phyloP scores from a whole-genome alignment of 2,329 filamentous ascomycete species.

The Calonectria montana region DNA sequence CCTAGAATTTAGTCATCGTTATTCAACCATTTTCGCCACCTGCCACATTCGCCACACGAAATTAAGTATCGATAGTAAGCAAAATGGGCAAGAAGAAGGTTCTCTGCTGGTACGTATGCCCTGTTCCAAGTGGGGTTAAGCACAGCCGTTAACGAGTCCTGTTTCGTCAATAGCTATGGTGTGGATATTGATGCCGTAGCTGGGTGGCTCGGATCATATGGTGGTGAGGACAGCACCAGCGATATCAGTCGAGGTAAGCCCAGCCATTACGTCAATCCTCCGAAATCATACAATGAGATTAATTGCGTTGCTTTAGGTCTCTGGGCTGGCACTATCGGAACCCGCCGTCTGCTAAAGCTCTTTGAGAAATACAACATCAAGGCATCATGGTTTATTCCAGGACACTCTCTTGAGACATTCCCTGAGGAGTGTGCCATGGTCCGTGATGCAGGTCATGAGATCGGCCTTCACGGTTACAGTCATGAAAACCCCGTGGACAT shows the following conservation, averaged over 20 bases:
- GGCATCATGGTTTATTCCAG: constrained; percentile 65
- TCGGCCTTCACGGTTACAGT: constrained; percentile 76
- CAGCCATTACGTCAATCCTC: constrained; percentile 35
- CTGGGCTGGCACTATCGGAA: constrained; percentile 74
- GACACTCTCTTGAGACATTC: constrained; percentile 62
- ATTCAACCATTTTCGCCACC: background rate
- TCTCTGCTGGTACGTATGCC: constrained; percentile 38
- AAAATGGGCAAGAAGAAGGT: constrained; percentile 52
- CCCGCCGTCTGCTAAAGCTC: constrained; percentile 74
- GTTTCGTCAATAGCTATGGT: constrained; percentile 62
- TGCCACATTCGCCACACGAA: background rate
- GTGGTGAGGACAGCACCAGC: constrained; percentile 78
- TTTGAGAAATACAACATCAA: constrained; percentile 80
- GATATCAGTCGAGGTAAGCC: constrained; percentile 75
- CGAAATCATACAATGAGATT: background rate
- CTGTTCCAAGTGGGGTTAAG: background rate
- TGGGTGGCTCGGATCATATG: constrained; percentile 83
- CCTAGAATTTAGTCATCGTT: background rate
- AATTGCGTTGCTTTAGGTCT: constrained; percentile 9
- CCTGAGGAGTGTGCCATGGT: constrained; percentile 58
- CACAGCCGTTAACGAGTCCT: background rate
- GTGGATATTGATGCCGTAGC: constrained; percentile 82
- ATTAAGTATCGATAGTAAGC: background rate
- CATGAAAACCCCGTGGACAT: constrained; percentile 81
- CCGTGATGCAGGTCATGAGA: constrained; percentile 60